These are phyloP conservation scores for Astragalus glycyphyllos DNA, from an alignment of 306 rosid genomes.

Conservation along the genomic window DNA sequence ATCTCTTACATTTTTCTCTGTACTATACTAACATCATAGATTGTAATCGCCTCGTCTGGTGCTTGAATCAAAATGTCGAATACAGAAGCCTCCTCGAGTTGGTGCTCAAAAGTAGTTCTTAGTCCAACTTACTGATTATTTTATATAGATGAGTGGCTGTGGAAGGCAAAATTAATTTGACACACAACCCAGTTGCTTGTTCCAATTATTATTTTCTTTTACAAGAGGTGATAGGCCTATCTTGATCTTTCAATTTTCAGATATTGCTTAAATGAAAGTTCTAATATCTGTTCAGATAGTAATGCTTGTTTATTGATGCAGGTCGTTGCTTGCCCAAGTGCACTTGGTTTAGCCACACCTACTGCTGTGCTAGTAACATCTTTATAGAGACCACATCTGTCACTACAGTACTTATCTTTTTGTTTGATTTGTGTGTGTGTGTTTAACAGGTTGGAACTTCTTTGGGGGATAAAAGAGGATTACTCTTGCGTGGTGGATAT, in stretches of 20 bases:
- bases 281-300: no score
- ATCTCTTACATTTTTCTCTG: no score
- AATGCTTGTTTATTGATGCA: conserved; percentile 51
- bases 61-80: no score
- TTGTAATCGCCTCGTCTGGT: no score
- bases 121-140: conserved; percentile 17
- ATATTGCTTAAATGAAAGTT: no score
- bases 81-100: no score
- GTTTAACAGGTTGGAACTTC: conserved; percentile 90
- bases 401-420: conserved; percentile 24
- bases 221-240: no score
- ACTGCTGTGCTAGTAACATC: conserved; percentile 92
- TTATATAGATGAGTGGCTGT: conserved; percentile 4
- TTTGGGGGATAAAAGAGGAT: conserved; percentile 87
- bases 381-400: conserved; percentile 33
- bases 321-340: conserved; percentile 99
- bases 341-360: conserved; percentile 98
- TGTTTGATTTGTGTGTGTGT: conserved; percentile 34
- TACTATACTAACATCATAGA: no score
- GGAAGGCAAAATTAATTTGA: conserved; percentile 16
- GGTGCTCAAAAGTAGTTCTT: conserved; percentile 31
- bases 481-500: conserved; percentile 92
- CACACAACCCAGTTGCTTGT: no score
- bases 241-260: no score
- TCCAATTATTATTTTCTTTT: no score